phyloP scores from a whole-genome alignment of 805 yeast species.

The Yueomyces sinensis region DNA sequence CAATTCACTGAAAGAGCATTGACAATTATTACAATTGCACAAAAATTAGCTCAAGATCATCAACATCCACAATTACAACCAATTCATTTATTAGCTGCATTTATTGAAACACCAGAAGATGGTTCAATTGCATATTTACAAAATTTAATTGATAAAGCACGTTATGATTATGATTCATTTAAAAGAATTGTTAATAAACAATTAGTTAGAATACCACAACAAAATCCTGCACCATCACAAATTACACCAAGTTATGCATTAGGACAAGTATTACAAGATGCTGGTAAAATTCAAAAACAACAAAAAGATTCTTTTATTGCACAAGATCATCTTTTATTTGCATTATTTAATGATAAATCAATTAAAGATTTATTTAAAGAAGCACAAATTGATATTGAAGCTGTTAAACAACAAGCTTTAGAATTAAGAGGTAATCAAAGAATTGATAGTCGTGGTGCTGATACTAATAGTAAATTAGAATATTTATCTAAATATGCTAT shows the following conservation, averaged over 20 bases:
- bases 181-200: slow-evolving; percentile 71
- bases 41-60: slow-evolving; percentile 71
- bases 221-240: slow-evolving; percentile 79
- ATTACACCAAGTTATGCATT: slow-evolving; percentile 64
- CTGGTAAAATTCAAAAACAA: slow-evolving; percentile 64
- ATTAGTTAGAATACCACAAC: slow-evolving; percentile 76
- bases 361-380: slow-evolving; percentile 64
- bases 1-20: slow-evolving; percentile 93
- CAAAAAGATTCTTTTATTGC: slow-evolving; percentile 89
- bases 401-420: slow-evolving; percentile 63
- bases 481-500: slow-evolving; percentile 81
- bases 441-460: slow-evolving; percentile 90
- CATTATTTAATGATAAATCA: slow-evolving; percentile 66
- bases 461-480: slow-evolving; percentile 73
- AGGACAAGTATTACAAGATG: slow-evolving; percentile 59
- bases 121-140: slow-evolving; percentile 56
- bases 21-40: slow-evolving; percentile 64
- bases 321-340: slow-evolving; percentile 84
- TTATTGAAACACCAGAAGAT: slow-evolving; percentile 49
- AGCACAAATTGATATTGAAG: slow-evolving; percentile 50
- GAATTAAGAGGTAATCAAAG: slow-evolving; percentile 80
- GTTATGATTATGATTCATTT: slow-evolving; percentile 75
- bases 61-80: slow-evolving; percentile 76
- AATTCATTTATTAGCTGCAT: slow-evolving; percentile 84
- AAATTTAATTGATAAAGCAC: slow-evolving; percentile 70